A percentile compares a stretch with the other conserved stretches of the same genome.
Conservation (phyloP, 2,329 filamentous ascomycete species). For the Colletotrichum ledebouriae region DNA sequence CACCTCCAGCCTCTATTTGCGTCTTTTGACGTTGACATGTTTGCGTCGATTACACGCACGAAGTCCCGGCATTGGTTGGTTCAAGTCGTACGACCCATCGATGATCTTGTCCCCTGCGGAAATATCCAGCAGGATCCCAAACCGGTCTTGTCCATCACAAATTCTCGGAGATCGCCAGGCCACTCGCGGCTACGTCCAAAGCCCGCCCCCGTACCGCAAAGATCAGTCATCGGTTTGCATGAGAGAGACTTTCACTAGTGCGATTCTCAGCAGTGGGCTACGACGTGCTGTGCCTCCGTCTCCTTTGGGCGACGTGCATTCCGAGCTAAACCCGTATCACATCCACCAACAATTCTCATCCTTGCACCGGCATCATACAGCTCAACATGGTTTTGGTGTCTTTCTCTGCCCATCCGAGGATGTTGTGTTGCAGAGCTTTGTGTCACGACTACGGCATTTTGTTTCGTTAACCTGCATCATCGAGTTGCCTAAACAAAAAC, state of each 20-base stretch:
- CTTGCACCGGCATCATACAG: constrained; percentile 36
- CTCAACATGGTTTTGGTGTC: constrained; percentile 30
- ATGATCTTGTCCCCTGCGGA: constrained; percentile 36
- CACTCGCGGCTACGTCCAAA: constrained; percentile 21
- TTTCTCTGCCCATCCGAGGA: constrained; percentile 20
- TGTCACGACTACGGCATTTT: constrained; percentile 27
- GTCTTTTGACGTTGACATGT: constrained; percentile 1
- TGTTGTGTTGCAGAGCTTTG: constrained; percentile 37
- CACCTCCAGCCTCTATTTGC: constrained; percentile 3
- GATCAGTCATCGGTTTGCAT: constrained; percentile 37
- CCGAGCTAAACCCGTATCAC: constrained; percentile 39
- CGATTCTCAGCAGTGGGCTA: constrained; percentile 16
- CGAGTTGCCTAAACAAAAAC: constrained; percentile 35
- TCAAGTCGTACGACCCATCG: constrained; percentile 24
- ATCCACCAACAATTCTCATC: constrained; percentile 18
- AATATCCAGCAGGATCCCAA: constrained; percentile 29
- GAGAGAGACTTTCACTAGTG: constrained; percentile 10
- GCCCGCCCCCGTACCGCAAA: constrained; percentile 27
- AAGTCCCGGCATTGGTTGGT: constrained; percentile 33
- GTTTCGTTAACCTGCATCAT: constrained; percentile 43
- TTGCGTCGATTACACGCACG: constrained; percentile 19
- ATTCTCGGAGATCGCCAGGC: constrained; percentile 36
- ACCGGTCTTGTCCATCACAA: constrained; percentile 22
- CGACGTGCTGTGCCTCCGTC: constrained; percentile 34
- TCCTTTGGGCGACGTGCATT: constrained; percentile 39